Conservation (phyloP, 495 filamentous ascomycete species). For the Podospora australis region DNA sequence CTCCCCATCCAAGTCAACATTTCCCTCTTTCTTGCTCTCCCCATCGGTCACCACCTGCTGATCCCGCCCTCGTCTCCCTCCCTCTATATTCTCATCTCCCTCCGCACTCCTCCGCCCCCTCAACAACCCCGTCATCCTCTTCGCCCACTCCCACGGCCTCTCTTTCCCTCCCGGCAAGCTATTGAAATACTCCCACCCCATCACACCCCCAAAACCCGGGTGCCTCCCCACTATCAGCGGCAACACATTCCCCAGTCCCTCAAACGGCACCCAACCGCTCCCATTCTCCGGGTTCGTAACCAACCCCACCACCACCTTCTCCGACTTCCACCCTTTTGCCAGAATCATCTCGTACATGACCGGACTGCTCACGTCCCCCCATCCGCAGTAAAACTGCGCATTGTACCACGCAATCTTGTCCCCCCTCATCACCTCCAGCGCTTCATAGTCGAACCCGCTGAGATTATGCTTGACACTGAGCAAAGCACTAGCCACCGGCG, state of each 20-base stretch:
- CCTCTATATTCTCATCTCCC: background rate
- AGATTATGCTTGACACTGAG: slow-evolving; percentile 50
- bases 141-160: slow-evolving; percentile 65
- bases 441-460: slow-evolving; percentile 69
- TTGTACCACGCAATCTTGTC: slow-evolving; percentile 74
- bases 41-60: background rate
- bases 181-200: slow-evolving; percentile 89
- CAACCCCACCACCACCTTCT: slow-evolving; percentile 67
- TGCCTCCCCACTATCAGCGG: slow-evolving; percentile 31
- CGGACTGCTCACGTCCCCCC: slow-evolving; percentile 55
- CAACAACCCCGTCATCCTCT: slow-evolving; percentile 33
- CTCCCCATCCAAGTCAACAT: slow-evolving; percentile 9
- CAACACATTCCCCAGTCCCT: slow-evolving; percentile 29
- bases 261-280: slow-evolving; percentile 34
- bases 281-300: slow-evolving; percentile 73
- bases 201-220: slow-evolving; percentile 62
- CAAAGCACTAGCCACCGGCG: slow-evolving; percentile 71
- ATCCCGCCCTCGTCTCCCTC: too few species aligned
- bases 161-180: slow-evolving; percentile 51
- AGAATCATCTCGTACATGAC: slow-evolving; percentile 61
- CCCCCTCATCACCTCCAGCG: slow-evolving; percentile 60
- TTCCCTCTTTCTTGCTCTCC: background rate
- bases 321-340: slow-evolving; percentile 68
- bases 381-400: slow-evolving; percentile 80
- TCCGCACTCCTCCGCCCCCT: slow-evolving; percentile 13